These are phyloP conservation scores for Aspergillus bertholletiae DNA, from an alignment of 495 filamentous ascomycete species.

Conservation along the genomic window DNA sequence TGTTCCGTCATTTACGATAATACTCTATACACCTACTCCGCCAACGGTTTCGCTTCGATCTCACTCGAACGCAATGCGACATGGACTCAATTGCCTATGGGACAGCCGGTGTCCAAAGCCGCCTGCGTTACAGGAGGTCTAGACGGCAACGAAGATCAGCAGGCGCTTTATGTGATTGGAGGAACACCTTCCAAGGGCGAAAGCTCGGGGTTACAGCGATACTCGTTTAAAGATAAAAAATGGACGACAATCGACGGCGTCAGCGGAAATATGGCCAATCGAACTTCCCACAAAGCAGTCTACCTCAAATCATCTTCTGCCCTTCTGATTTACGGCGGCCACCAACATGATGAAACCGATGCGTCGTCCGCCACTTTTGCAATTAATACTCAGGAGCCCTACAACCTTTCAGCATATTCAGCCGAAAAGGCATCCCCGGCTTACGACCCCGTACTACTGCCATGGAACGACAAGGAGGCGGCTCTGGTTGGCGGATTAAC, in stretches of 20 bases:
- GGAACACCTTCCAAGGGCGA: slow-evolving; percentile 53
- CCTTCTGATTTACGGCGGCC: slow-evolving; percentile 81
- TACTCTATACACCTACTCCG: slow-evolving; percentile 82
- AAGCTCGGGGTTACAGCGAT: slow-evolving; percentile 82
- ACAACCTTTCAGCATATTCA: slow-evolving; percentile 48
- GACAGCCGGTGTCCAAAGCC: slow-evolving; percentile 66
- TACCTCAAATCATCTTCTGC: slow-evolving; percentile 68
- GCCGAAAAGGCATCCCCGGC: slow-evolving; percentile 57
- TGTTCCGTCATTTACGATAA: slow-evolving; percentile 82
- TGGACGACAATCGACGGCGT: slow-evolving; percentile 68
- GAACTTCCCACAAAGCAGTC: slow-evolving; percentile 68
- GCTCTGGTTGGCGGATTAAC: slow-evolving; percentile 73
- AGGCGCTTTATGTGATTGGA: slow-evolving; percentile 81
- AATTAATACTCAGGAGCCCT: slow-evolving; percentile 59
- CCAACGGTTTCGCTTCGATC: slow-evolving; percentile 71
- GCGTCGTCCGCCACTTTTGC: slow-evolving; percentile 73
- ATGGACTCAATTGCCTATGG: slow-evolving; percentile 65
- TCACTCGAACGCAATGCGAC: slow-evolving; percentile 60
- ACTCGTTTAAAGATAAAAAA: slow-evolving; percentile 65
- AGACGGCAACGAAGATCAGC: slow-evolving; percentile 49
- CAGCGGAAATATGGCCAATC: slow-evolving; percentile 58
- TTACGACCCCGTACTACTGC: slow-evolving; percentile 65
- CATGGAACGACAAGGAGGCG: slow-evolving; percentile 69
- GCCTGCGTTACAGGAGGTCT: slow-evolving; percentile 68
- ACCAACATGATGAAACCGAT: slow-evolving; percentile 47